Conservation (phyloP, 2,329 filamentous ascomycete genomes). For the Mycosphaerella sp. region DNA sequence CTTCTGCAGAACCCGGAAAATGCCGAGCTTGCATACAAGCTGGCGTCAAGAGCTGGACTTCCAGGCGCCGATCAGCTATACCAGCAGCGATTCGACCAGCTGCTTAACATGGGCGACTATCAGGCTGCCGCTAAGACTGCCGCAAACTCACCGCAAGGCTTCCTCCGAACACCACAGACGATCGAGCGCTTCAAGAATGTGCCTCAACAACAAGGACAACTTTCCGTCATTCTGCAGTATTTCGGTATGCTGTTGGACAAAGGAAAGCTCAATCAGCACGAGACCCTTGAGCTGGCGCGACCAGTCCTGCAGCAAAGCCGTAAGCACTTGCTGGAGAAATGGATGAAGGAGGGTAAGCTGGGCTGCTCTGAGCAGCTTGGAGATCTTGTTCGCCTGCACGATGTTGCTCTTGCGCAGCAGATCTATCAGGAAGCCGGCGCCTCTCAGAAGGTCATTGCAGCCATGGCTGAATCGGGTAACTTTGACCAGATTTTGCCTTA, state of each 20-base stretch:
- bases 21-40: slow-evolving; percentile 86
- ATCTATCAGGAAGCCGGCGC: slow-evolving; percentile 91
- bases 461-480: slow-evolving; percentile 89
- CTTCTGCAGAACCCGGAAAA: slow-evolving; percentile 95
- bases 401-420: slow-evolving; percentile 75
- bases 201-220: slow-evolving; percentile 72
- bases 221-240: slow-evolving; percentile 93
- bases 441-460: slow-evolving; percentile 88
- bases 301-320: slow-evolving; percentile 90
- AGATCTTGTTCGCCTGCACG: slow-evolving; percentile 85
- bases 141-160: slow-evolving; percentile 91
- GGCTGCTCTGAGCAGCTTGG: slow-evolving; percentile 94
- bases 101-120: slow-evolving; percentile 74
- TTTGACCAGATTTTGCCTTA: slow-evolving; percentile 97
- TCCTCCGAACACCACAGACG: slow-evolving; percentile 87
- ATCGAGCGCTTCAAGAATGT: slow-evolving; percentile 93
- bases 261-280: slow-evolving; percentile 83
- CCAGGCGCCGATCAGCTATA: slow-evolving; percentile 93
- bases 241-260: slow-evolving; percentile 97
- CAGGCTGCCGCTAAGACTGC: slow-evolving; percentile 89
- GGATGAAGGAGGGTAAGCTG: slow-evolving; percentile 93
- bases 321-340: slow-evolving; percentile 95
- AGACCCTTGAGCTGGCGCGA: slow-evolving; percentile 87
- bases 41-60: slow-evolving; percentile 88
- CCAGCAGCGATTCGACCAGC: slow-evolving; percentile 82